A percentile compares a stretch with the other conserved stretches of the same genome.
These are phyloP conservation scores for Pseudogymnoascus sp. DNA, from an alignment of 2,329 filamentous ascomycete genomes.

Conservation along the genomic window DNA sequence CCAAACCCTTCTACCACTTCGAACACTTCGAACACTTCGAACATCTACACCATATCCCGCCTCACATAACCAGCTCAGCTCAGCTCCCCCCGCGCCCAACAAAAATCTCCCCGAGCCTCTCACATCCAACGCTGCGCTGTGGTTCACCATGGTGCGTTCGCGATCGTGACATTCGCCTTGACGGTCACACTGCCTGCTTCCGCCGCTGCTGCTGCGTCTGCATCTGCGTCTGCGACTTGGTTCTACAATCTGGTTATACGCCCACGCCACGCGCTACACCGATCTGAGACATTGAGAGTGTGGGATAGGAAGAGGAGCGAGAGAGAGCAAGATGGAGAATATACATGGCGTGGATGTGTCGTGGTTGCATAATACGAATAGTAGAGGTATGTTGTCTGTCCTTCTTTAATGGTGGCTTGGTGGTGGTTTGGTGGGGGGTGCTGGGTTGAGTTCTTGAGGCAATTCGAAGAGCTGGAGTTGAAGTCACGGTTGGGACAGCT, in stretches of 20 bases:
- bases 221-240: neutral
- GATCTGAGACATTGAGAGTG: neutral
- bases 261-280: neutral
- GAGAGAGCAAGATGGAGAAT: conserved; percentile 24
- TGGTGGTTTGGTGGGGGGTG: neutral
- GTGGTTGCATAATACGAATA: conserved; percentile 27
- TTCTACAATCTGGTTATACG: neutral
- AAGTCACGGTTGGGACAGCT: neutral
- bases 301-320: neutral
- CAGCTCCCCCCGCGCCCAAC: neutral
- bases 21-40: neutral
- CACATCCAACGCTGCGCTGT: neutral
- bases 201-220: neutral
- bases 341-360: conserved; percentile 29
- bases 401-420: neutral
- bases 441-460: neutral
- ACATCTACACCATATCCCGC: neutral
- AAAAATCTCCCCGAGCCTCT: neutral
- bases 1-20: neutral
- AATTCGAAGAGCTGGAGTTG: neutral
- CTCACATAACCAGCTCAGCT: neutral
- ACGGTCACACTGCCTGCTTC: neutral
- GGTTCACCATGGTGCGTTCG: conserved; percentile 3
- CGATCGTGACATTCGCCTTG: conserved; percentile 6
- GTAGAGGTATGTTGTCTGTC: conserved; percentile 23